These are phyloP conservation scores for Kwoniella botswanensis DNA, from an alignment of 768 basidiomycete genomes.

Conservation along the genomic window DNA sequence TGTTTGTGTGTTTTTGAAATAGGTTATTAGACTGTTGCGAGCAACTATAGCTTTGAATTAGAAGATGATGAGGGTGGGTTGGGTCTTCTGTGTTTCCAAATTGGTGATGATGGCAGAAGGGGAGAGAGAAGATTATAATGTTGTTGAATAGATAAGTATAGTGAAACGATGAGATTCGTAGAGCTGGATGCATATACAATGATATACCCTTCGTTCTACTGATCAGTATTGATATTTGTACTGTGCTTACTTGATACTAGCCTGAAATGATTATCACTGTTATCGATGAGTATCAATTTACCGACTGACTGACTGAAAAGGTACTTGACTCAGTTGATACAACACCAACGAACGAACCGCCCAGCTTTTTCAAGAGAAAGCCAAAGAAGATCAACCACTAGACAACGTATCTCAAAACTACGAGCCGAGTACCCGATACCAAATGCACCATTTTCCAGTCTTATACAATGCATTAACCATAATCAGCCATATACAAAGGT, in stretches of 20 bases:
- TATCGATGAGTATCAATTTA: background rate
- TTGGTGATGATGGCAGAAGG: background rate
- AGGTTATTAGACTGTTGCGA: slow-evolving; percentile 15
- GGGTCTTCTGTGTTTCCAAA: background rate
- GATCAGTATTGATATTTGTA: background rate
- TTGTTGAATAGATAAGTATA: slow-evolving; percentile 3
- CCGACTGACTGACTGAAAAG: no score
- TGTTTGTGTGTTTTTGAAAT: background rate
- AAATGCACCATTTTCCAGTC: background rate
- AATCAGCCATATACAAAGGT: background rate
- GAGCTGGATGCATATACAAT: background rate
- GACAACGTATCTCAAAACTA: no score
- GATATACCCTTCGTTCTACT: background rate
- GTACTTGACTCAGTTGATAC: no score
- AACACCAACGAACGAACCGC: no score
- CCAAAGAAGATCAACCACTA: no score
- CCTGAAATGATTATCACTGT: background rate
- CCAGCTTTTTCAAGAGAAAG: no score
- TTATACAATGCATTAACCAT: slow-evolving; percentile 2
- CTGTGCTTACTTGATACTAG: background rate
- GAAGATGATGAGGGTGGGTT: no score
- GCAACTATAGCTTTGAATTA: no score
- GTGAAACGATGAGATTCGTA: background rate
- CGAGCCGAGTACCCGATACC: no score
- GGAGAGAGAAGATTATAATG: background rate